Base-by-base conservation (phyloP, 2,329 filamentous ascomycete genomes). In the Sarocladiaceae sp. region DNA sequence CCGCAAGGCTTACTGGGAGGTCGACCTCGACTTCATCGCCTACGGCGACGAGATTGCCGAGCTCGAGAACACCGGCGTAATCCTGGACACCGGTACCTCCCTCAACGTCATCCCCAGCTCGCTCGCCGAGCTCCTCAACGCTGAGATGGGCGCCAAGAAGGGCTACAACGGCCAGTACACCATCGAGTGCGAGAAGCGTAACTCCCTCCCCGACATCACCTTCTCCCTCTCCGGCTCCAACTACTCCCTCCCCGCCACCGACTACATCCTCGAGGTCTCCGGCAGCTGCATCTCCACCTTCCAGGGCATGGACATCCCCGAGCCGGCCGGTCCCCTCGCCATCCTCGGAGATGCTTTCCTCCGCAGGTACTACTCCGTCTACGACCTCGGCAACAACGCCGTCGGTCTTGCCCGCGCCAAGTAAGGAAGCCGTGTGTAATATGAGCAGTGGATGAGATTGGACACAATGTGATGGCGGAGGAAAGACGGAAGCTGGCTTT, bases 1-100 rank as follows among this genome's bases (percentile, higher is more conserved):
- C 71, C 90, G 94, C 70, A 97, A 97, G 87, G 94, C 94, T 48
- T 99, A 99, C 83, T 99, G 94, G 94, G 94, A 99, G 81, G 93
- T 99, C 52, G 92, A 97, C 65, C 85, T 99, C 56, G 87, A 97
- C 65, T 80, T 90, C 58, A 94, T 99, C 74, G 84, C 87, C 52
- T 90, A 97, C 58, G 95, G 94, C 62, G 81, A 92, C 51, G 83
- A 88, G 66, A 86, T 83, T 59, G 92, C 92, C 56, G 88, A 96
- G 71, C 85, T 97, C 58, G 93, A 97, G 59, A 84, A 90, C 79
- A 97, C 91, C 54, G 95, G 94, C 75, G 90, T 91, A 63, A 97
- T 99, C 59, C 88, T 99, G 56, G 94, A 99, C 80, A 99, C 94
- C 52, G 94, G 94, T 64, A 99, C 94, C 67, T 99, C 95, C 46